A percentile compares a stretch with the other conserved stretches of the same genome.
phyloP scores from a whole-genome alignment of 2,329 filamentous ascomycete genomes.

The Fusarium irregulare region DNA sequence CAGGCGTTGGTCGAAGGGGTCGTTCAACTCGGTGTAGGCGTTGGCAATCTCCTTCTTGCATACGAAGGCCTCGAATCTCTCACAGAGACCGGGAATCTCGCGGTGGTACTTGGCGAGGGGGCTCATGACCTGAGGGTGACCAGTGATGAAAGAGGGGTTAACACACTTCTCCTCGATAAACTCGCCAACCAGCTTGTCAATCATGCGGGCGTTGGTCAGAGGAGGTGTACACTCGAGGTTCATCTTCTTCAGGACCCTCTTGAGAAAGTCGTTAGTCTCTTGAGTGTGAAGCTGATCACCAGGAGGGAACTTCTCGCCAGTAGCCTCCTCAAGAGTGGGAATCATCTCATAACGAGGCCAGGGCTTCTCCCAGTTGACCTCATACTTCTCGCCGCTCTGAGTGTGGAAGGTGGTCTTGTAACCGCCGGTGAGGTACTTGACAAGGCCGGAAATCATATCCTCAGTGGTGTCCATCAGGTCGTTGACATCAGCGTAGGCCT shows the following conservation, averaged over 20 bases:
- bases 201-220: conserved; percentile 92
- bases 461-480: conserved; percentile 87
- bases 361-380: conserved; percentile 95
- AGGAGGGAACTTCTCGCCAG: conserved; percentile 92
- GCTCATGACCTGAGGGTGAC: conserved; percentile 81
- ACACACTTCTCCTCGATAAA: conserved; percentile 95
- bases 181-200: conserved; percentile 93
- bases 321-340: conserved; percentile 80
- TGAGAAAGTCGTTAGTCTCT: conserved; percentile 90
- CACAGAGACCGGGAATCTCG: conserved; percentile 82
- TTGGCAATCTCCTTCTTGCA: conserved; percentile 84
- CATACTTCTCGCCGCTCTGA: conserved; percentile 84
- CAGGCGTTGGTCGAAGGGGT: conserved; percentile 92
- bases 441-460: conserved; percentile 88
- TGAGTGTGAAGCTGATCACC: conserved; percentile 89
- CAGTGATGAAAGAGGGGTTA: conserved; percentile 77
- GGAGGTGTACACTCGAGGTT: conserved; percentile 91
- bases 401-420: conserved; percentile 90
- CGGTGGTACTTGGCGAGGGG: conserved; percentile 97
- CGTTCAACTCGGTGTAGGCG: conserved; percentile 93
- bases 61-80: conserved; percentile 97
- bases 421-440: conserved; percentile 87
- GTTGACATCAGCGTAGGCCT: conserved; percentile 91
- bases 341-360: conserved; percentile 98
- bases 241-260: conserved; percentile 85